A percentile compares a stretch with the other conserved stretches of the same genome.
phyloP scores from a whole-genome alignment of 2,329 filamentous ascomycete genomes.

The Ceratocystis harringtonii region DNA sequence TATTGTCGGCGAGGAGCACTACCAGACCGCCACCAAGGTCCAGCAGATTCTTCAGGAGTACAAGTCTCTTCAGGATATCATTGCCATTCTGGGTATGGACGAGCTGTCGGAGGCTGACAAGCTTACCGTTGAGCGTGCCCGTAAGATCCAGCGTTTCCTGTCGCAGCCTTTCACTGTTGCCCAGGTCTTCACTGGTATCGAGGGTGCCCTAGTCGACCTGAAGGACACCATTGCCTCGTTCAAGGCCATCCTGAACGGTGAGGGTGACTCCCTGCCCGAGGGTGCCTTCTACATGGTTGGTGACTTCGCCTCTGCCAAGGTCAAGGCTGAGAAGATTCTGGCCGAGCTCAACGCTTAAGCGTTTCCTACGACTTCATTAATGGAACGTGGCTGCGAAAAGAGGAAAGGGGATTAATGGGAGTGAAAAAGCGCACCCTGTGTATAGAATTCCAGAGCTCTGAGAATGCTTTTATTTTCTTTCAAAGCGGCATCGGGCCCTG shows the following conservation, averaged over 20 bases:
- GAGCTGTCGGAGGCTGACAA: slow-evolving; percentile 98
- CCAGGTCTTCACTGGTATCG: slow-evolving; percentile 76
- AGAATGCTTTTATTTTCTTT: neutral
- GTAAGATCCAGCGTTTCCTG: slow-evolving; percentile 99
- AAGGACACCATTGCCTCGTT: slow-evolving; percentile 97
- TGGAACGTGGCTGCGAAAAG: slow-evolving; percentile 14
- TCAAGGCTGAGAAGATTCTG: slow-evolving; percentile 99
- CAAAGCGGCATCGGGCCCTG: neutral
- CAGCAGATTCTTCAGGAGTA: slow-evolving; percentile 99
- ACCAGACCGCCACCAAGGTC: slow-evolving; percentile 82
- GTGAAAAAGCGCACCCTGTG: slow-evolving; percentile 15
- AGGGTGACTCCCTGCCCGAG: slow-evolving; percentile 92
- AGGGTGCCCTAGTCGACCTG: slow-evolving; percentile 91
- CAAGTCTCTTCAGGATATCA: slow-evolving; percentile 99
- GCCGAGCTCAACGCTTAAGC: slow-evolving; percentile 56
- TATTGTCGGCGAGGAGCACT: slow-evolving; percentile 96
- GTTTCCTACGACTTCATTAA: slow-evolving; percentile 13
- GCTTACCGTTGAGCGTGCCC: slow-evolving; percentile 99
- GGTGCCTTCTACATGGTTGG: slow-evolving; percentile 97
- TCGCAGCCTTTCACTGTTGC: slow-evolving; percentile 92
- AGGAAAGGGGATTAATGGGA: slow-evolving; percentile 15
- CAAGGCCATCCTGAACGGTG: slow-evolving; percentile 91
- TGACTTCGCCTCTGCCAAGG: slow-evolving; percentile 79
- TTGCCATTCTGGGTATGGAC: slow-evolving; percentile 99
- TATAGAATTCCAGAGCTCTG: slow-evolving; percentile 10